phyloP scores from a whole-genome alignment of 2,329 filamentous ascomycete species.

The Alternaria ethzedia region DNA sequence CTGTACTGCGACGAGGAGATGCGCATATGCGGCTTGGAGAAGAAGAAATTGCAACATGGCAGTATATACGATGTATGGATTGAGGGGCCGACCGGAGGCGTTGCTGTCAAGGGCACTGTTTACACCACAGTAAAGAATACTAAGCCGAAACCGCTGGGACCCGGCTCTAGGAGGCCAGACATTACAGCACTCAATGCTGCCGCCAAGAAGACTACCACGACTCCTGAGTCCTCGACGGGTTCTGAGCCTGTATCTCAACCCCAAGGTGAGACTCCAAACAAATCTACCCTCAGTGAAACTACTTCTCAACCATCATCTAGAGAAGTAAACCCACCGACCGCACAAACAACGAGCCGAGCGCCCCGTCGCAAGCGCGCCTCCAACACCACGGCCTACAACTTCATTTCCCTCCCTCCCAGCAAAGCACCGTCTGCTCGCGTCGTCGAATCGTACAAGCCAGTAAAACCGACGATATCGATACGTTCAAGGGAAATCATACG shows the following conservation, averaged over 20 bases:
- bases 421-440: background rate
- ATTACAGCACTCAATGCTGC: background rate
- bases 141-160: background rate
- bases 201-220: background rate
- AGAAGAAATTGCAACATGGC: conserved; percentile 29
- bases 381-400: background rate
- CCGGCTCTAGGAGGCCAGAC: background rate
- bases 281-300: background rate
- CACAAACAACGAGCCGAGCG: background rate
- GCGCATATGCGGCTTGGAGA: conserved; percentile 69
- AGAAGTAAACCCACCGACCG: background rate
- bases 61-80: conserved; percentile 49
- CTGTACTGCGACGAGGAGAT: conserved; percentile 77
- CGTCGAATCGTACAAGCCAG: background rate
- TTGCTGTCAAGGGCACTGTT: conserved; percentile 54
- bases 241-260: background rate
- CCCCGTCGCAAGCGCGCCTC: background rate
- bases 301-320: conserved; percentile 3
- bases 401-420: background rate
- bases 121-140: conserved; percentile 12
- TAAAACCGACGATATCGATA: conserved; percentile 2
- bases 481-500: conserved; percentile 3
- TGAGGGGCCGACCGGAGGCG: conserved; percentile 49
- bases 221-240: background rate
- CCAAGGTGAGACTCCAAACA: conserved; percentile 1